Percentiles rank a stretch among this genome's conserved stretches.
Evolutionary conservation across 31 red algal genomes (phyloP).

Genomic region (Odonthalia washingtoniensis): DNA sequence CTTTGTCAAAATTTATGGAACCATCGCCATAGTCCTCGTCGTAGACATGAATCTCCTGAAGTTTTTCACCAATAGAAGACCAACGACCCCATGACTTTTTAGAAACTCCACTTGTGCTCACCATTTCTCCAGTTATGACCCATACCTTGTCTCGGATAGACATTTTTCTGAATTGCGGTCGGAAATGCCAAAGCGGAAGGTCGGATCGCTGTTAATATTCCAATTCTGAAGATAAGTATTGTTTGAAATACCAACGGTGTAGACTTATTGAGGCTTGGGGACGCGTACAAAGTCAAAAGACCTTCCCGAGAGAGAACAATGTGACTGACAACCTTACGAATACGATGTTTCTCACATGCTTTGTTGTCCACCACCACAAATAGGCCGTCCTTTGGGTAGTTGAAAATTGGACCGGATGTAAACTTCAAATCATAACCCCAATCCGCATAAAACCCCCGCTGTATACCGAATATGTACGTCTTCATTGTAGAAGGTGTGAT

Average conservation of each 20-base stretch:
- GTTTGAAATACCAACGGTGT: not conserved
- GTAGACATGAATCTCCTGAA: not conserved
- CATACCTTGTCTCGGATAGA: not conserved
- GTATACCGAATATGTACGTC: not conserved
- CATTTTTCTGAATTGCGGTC: not conserved
- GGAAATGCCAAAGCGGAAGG: not conserved
- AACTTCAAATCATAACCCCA: constrained; percentile 30
- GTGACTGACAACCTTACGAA: not conserved
- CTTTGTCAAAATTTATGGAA: not conserved
- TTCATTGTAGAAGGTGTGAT: not conserved
- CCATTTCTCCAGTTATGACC: not conserved
- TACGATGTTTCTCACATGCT: not conserved
- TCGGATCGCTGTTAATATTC: not conserved
- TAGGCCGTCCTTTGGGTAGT: constrained; percentile 27
- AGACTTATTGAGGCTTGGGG: not conserved
- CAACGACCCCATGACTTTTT: not conserved
- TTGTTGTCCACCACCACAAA: constrained; percentile 35
- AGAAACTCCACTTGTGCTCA: not conserved
- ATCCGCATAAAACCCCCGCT: not conserved
- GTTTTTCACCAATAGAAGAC: not conserved
- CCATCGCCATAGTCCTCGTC: not conserved
- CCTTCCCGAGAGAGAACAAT: constrained; percentile 14
- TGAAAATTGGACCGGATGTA: constrained; percentile 9
- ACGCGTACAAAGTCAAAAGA: not conserved
- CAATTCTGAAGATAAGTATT: not conserved